phyloP scores from a whole-genome alignment of 768 basidiomycete species.

The Lactarius sp. region DNA sequence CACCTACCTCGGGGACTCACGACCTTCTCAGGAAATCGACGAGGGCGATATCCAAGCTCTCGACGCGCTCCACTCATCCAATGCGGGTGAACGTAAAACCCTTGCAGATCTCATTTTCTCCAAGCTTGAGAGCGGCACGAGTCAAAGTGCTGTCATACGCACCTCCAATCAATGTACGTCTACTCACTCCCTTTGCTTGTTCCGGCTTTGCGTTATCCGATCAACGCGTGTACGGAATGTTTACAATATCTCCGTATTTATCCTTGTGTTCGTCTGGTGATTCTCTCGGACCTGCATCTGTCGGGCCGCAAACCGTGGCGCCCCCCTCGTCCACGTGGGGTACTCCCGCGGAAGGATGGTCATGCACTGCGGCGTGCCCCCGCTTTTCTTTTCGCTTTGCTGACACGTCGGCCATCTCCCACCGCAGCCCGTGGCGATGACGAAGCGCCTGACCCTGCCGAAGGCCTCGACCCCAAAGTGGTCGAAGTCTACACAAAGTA shows the following conservation, averaged over 20 bases:
- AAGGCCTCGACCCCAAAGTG: conserved; percentile 87
- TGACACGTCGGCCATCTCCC: conserved; percentile 6
- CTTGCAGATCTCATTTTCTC: conserved; percentile 96
- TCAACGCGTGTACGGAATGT: not conserved
- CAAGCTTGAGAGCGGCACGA: conserved; percentile 68
- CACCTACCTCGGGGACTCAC: not conserved
- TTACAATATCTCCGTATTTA: too few species aligned
- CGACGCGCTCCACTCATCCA: conserved; percentile 73
- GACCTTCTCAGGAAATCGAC: conserved; percentile 69
- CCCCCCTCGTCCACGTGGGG: not conserved
- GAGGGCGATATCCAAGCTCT: conserved; percentile 82
- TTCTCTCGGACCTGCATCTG: not conserved
- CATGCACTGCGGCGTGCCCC: not conserved
- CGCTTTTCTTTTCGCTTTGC: conserved; percentile 14
- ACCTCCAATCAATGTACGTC: conserved; percentile 52
- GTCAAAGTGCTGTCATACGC: conserved; percentile 50
- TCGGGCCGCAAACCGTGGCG: too few species aligned
- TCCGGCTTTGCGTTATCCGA: not conserved
- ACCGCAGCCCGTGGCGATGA: conserved; percentile 48
- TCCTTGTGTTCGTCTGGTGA: not conserved
- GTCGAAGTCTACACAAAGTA: conserved; percentile 93
- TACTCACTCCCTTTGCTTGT: not conserved
- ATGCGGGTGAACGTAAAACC: conserved; percentile 72
- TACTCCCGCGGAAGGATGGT: not conserved
- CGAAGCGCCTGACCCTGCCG: conserved; percentile 61